Base-by-base conservation (phyloP, 1,139 yeast species). In the Sugiyamaella paludigena region DNA sequence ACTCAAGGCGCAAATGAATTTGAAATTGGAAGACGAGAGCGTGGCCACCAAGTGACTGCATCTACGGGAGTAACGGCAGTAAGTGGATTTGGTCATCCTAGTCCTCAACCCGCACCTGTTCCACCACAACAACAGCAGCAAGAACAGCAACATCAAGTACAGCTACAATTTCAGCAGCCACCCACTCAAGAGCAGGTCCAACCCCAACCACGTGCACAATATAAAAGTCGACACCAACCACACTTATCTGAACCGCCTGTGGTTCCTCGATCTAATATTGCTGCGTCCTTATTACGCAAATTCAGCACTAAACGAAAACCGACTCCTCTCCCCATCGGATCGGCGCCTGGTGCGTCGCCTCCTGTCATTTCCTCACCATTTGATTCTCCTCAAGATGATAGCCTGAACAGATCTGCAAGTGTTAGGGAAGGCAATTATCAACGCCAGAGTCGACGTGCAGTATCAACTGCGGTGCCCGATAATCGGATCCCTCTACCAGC, bases 291-390 rank as follows among this genome's bases (percentile, higher is more conserved):
- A 34, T 47, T 63, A 28, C 57, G 67, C 11, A 53, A 62, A 39
- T 60, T 63, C 45, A 53, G 60, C 37, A 59, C 66, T n/a, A 58
- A 58, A 26, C 53, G 63, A 33, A 59, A 56, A 48, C 56, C 60
- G 2, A 57, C 45, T 12, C 45, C 48, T 27, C 19, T 33, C n/a
- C 35, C 45, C 12, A 16, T 39, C 24, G 36, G 36, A 10, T 6
- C 36, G 4, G 6, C 15, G 10, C 13, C 15, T 19, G 36, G 36
- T 13, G 41, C 47, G 31, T 31, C 46, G 29, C 43, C 46, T 11
- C 29, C 44, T 15, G 40, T 30, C 13, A 36, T 43, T 26, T 36
- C 53, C 6, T 37, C 52, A 16, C 50, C 52, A 3, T 37, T 39
- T 24, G 53, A 43, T 16, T 28, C 41, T 15, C 44, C 51, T n/a